Base-by-base conservation (phyloP, 2,329 filamentous ascomycete species). In the Orbilia brochopaga region DNA sequence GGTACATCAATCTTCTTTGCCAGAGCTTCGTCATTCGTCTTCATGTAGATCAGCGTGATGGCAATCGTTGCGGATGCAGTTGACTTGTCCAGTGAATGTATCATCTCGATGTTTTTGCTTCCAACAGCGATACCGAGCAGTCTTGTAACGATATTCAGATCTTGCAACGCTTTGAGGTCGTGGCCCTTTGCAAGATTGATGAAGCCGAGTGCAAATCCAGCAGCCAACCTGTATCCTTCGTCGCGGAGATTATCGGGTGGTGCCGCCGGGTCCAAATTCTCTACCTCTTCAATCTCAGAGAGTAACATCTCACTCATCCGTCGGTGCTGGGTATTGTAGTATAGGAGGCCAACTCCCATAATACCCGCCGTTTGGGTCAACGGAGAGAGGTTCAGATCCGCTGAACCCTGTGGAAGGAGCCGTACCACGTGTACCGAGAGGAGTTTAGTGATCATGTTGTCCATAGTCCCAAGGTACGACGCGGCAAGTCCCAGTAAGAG, bases 291-390 rank as follows among this genome's bases (percentile, higher is more conserved):
- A 72, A 99, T 94, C 79, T 99, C 94, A 0, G 93, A 97, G 56
- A 99, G 86, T 91, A 99, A 97, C 17, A 97, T 91, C 79, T 99
- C 94, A 78, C 92, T 97, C 94, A 99, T 99, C 40, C 95, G 88
- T 30, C 95, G 90, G 80, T 99, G 95, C 77, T 97, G 93, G 27
- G 92, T 97, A 78, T 92, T 90, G 80, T 90, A 95, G 79, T 97
- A 99, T 0, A 99, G 83, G 44, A 99, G 81, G 0, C 94, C 94
- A 75, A 99, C 96, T 1, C 94, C 94, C 91, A 99, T 95, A 46
- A 99, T 89, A 19, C 92, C 94, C 0, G 93, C 94, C 0, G 94
- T 97, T 79, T 99, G 94, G 0, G 93, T 97, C 17, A 96, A 83
- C 2, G 92, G 90, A 1, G 93, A 96, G 1, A 99, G 81, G 75